Evolutionary conservation across 805 yeast genomes (phyloP), one percentile per base, ranked within the genome.

Genomic region (Candida alai): DNA sequence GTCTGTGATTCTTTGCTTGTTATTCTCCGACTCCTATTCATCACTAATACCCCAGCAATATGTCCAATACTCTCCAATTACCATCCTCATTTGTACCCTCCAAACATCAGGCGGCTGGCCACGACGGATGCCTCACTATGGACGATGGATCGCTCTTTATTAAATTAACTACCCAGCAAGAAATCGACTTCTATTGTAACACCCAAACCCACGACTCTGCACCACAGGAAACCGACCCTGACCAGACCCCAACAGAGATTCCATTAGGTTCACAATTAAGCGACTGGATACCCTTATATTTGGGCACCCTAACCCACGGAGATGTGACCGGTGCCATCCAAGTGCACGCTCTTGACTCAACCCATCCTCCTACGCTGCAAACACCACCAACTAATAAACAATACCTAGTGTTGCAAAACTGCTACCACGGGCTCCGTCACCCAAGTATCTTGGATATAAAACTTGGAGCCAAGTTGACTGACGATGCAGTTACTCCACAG

Each of bases 61-160:
- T 26, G 28, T 12, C 28, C 6, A n/a, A n/a, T n/a, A n/a, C n/a
- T n/a, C 30, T 6, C 9, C 30, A 11, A 11, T 26, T 12, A 6
- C 19, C 12, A 22, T 19, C 12, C 6, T n/a, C 20, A 17, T 31
- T 41, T 30, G 27, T 34, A 4, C 47, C 48, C 7, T 40, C 56
- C 8, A 34, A 36, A n/a, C 85, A 84, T 50, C 83, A 79, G 58
- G 97, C 93, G 3, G 97, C 97, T 0, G 98, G 98, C 5, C 98
- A 90, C 50, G 84, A 70, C 5, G 97, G 96, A 0, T 74, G 83
- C 3, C 46, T 86, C 35, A 44, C 49, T 8, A 78, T 78, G 42
- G 70, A 56, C 5, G 74, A 73, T 25, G 95, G 88, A 0, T 58
- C 75, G 6, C 60, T 90, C 11, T 82, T 89, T 44, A 74, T 85